phyloP scores from a whole-genome alignment of 1,284 basidiomycete species.

The Polyporus tsugae region DNA sequence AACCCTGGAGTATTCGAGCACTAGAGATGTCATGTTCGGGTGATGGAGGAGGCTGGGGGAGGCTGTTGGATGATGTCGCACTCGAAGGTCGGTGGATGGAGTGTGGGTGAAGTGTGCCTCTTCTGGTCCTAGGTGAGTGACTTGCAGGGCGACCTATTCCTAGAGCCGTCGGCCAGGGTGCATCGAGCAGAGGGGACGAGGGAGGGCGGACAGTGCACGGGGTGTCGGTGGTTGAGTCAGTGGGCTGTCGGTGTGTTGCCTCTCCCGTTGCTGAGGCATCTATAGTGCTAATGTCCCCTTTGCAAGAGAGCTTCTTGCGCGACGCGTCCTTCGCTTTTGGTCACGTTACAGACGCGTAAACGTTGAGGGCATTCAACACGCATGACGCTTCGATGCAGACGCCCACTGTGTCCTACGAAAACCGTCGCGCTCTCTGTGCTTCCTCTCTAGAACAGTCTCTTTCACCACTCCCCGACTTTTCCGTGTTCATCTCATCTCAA shows the following conservation, averaged over 20 bases:
- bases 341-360: slow-evolving; percentile 3
- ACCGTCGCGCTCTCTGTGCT: not conserved
- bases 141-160: too few relatives aligned
- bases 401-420: not conserved
- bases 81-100: not conserved
- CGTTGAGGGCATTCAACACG: not conserved
- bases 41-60: not conserved
- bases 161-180: not conserved
- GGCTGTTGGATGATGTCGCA: not conserved
- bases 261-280: not conserved
- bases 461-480: not conserved
- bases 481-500: not conserved
- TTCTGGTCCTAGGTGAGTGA: not conserved
- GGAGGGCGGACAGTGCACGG: not conserved
- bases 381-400: not conserved
- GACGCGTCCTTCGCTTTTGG: slow-evolving; percentile 2
- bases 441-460: not conserved
- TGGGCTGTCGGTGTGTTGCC: not conserved
- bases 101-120: not conserved
- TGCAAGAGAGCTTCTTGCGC: not conserved
- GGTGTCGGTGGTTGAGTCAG: not conserved
- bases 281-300: not conserved
- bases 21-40: not conserved
- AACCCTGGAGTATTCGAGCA: not conserved
- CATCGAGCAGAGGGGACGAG: not conserved